Evolutionary conservation across 108 stramenopile species (phyloP).

Genomic region (Bacterosira constricta): DNA sequence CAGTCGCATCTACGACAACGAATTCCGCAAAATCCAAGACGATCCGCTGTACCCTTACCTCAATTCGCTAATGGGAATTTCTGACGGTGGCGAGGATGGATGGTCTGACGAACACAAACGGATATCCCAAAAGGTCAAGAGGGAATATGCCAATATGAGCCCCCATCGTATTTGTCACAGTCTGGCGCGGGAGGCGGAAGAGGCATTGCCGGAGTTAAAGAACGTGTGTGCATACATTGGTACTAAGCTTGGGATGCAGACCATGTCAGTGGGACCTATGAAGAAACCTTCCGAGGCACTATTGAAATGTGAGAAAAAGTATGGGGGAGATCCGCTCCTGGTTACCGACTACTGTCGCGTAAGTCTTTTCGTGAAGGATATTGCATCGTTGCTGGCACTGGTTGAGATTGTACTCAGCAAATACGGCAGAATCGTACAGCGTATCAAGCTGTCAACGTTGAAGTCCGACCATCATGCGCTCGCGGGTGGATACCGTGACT

Average conservation of each 20-base stretch:
- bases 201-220: slow-evolving; percentile 30
- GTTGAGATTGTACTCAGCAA: slow-evolving; percentile 43
- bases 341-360: slow-evolving; percentile 45
- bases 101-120: slow-evolving; percentile 15
- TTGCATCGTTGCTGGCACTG: slow-evolving; percentile 41
- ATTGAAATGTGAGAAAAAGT: slow-evolving; percentile 37
- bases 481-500: slow-evolving; percentile 43
- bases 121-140: slow-evolving; percentile 14
- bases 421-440: slow-evolving; percentile 14
- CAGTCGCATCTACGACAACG: slow-evolving; percentile 42
- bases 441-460: slow-evolving; percentile 41
- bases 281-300: slow-evolving; percentile 37
- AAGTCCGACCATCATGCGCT: slow-evolving; percentile 27
- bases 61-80: slow-evolving; percentile 39
- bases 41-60: slow-evolving; percentile 50
- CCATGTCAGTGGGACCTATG: slow-evolving; percentile 40
- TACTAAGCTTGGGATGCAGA: slow-evolving; percentile 24
- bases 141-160: slow-evolving; percentile 30
- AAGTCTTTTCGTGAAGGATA: slow-evolving; percentile 37
- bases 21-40: slow-evolving; percentile 26
- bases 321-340: slow-evolving; percentile 44
- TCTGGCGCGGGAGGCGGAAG: slow-evolving; percentile 28
- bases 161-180: slow-evolving; percentile 35
- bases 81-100: slow-evolving; percentile 36
- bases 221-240: slow-evolving; percentile 32